Evolutionary conservation across 352 stramenopile genomes (phyloP).

Genomic region (Phytophthora sojae): DNA sequence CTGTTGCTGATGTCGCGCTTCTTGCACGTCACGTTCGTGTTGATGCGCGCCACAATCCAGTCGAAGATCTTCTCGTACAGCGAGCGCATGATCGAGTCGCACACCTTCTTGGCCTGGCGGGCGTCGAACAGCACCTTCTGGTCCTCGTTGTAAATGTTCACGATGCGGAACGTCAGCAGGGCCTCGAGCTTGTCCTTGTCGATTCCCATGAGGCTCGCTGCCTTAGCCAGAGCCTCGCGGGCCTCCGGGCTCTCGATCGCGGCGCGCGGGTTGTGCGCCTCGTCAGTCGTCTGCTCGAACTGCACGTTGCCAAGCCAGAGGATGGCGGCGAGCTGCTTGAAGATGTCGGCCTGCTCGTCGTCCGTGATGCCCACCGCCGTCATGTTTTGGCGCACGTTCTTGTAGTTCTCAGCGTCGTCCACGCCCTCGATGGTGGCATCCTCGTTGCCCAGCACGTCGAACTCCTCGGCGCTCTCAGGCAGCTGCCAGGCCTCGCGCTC

Average conservation of each 20-base stretch:
- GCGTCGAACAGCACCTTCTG: constrained; percentile 81
- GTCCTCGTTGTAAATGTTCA: constrained; percentile 84
- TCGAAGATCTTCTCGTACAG: constrained; percentile 93
- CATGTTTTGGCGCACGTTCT: constrained; percentile 69
- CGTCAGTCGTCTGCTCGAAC: constrained; percentile 78
- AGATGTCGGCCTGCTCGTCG: constrained; percentile 80
- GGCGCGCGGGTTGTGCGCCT: constrained; percentile 76
- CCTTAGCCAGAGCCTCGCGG: constrained; percentile 61
- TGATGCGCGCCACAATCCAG: constrained; percentile 89
- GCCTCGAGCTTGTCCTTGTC: constrained; percentile 68
- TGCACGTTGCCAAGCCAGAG: constrained; percentile 88
- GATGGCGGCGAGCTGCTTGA: constrained; percentile 81
- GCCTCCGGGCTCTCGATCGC: constrained; percentile 68
- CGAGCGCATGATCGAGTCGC: constrained; percentile 85
- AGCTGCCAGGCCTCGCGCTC: constrained; percentile 70
- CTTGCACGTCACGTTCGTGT: constrained; percentile 81
- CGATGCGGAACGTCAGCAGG: constrained; percentile 78
- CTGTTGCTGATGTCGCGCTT: constrained; percentile 71
- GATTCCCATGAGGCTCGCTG: constrained; percentile 71
- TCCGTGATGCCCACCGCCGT: constrained; percentile 71
- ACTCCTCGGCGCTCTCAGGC: constrained; percentile 53
- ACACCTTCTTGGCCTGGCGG: constrained; percentile 83
- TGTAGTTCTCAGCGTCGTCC: constrained; percentile 78
- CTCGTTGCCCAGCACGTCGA: constrained; percentile 73
- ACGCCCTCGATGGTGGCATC: constrained; percentile 79